These are phyloP conservation scores for Basidiobolus meristosporus DNA, from an alignment of 371 early-diverging fungal species.

Conservation along the genomic window DNA sequence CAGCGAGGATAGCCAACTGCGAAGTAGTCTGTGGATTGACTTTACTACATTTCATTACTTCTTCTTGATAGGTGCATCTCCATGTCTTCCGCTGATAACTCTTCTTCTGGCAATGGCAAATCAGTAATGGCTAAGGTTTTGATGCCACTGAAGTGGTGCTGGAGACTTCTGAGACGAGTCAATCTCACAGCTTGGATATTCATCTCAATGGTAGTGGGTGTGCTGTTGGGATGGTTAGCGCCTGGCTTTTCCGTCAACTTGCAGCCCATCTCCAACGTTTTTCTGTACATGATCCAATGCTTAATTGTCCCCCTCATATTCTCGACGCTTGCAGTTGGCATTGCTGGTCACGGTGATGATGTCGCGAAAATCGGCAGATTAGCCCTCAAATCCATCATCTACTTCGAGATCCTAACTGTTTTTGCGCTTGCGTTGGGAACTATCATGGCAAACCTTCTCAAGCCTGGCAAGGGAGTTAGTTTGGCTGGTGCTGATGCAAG, in stretches of 20 bases:
- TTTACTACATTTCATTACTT: too few relatives aligned
- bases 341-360: slow-evolving; percentile 60
- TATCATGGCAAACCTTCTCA: slow-evolving; percentile 32
- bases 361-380: slow-evolving; percentile 34
- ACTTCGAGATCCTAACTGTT: slow-evolving; percentile 45
- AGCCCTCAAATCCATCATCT: slow-evolving; percentile 39
- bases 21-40: too few relatives aligned
- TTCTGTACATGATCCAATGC: slow-evolving; percentile 47
- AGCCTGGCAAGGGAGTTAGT: slow-evolving; percentile 32
- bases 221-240: slow-evolving; percentile 31
- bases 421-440: slow-evolving; percentile 52
- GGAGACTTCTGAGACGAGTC: slow-evolving; percentile 14
- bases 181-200: slow-evolving; percentile 39
- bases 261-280: slow-evolving; percentile 26
- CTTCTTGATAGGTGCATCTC: too few relatives aligned
- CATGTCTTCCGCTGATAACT: too few relatives aligned
- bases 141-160: too few relatives aligned
- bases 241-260: slow-evolving; percentile 20
- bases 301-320: slow-evolving; percentile 54
- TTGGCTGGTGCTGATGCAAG: too few relatives aligned
- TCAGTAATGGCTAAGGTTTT: too few relatives aligned
- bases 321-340: slow-evolving; percentile 47
- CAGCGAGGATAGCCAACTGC: too few relatives aligned
- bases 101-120: too few relatives aligned
- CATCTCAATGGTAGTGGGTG: slow-evolving; percentile 30